Evolutionary conservation across 805 yeast genomes (phyloP), one percentile per base, ranked within the genome.

Genomic region (Wickerhamiella slavikovae): DNA sequence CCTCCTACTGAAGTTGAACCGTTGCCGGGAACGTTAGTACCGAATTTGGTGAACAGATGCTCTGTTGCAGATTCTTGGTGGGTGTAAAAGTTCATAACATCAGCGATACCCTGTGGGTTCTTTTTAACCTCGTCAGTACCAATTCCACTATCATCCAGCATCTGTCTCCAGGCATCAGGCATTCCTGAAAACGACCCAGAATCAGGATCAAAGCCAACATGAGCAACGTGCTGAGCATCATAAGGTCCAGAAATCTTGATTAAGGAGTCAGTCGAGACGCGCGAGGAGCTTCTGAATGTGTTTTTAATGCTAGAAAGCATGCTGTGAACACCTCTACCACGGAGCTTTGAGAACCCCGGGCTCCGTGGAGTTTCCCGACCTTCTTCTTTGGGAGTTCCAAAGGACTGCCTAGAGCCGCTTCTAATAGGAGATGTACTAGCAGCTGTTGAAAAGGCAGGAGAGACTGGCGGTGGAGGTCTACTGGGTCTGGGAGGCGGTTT

Each of bases 21-120:
- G 12, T 22, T 22, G 24, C 13, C 24, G 9, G 21, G 21, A n/a
- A n/a, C n/a, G n/a, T n/a, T n/a, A n/a, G n/a, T n/a, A 29, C 32
- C 35, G 30, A 43, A 42, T 30, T 43, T 43, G 31, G 30, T 32
- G 39, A 44, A 39, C 4, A 41, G 36, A 28, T 39, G 37, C 20
- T 37, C 36, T 13, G 39, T 40, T 3, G 41, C 36, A 28, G 35
- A 33, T 29, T 33, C 36, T 30, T 42, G 43, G 21, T 33, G 34
- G 20, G 41, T 37, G 20, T 79, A 80, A 47, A 80, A 80, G 29
- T 82, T 80, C 33, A 80, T 83, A 32, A 79, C 80, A 45, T 80
- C 92, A 64, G 74, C 73, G 4, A 85, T 91, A 0, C 93, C 95
- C 50, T 80, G 91, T 2, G 95, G 94, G 49, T 89, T 82, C 40